Base-by-base conservation (phyloP, 495 filamentous ascomycete species). In the Clohesyomyces aquaticus region DNA sequence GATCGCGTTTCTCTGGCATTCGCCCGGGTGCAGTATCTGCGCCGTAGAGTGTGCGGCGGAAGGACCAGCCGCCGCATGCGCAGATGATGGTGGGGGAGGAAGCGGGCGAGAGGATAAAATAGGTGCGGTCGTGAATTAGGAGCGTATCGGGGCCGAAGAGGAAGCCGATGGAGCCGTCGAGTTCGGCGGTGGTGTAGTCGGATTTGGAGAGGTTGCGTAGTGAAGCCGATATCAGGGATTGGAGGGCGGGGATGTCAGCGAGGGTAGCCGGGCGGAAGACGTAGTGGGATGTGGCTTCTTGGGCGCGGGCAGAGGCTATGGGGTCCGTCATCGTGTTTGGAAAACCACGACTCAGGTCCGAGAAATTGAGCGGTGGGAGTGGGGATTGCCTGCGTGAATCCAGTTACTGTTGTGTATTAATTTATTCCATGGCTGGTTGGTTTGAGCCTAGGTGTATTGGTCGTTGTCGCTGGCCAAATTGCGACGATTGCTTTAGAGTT, bases 131-230 rank as follows among this genome's bases (percentile, higher is more conserved):
- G 32, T 61, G 26, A 41, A 69, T 59, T 0, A 69, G 56, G 2
- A 69, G 56, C 0, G 66, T 65, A 42, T 64, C 66, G 1, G 66
- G 61, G 21, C 60, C 66, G 55, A 69, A 69, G n/a, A 69, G 55
- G 43, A 32, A 69, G 26, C 66, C 66, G 14, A 69, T 69, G 1
- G 55, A 61, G 48, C 61, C 66, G 38, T 69, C 66, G 16, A 69
- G 55, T 46, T 69, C 55, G 42, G 55, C 25, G 21, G 38, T 25
- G 0, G 61, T 65, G 50, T 69, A 69, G 66, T 65, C 29, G 10
- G 9, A 16, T 23, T 25, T 28, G 16, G 35, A 47, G 11, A 63
- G 46, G 29, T 19, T 14, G 18, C 66, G 66, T 0, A 69, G 61
- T 12, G 66, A 69, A 16, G 25, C n/a, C 23, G 25, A 35, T 10